Conservation (phyloP, 306 rosid species). For the Pyrus communis region DNA sequence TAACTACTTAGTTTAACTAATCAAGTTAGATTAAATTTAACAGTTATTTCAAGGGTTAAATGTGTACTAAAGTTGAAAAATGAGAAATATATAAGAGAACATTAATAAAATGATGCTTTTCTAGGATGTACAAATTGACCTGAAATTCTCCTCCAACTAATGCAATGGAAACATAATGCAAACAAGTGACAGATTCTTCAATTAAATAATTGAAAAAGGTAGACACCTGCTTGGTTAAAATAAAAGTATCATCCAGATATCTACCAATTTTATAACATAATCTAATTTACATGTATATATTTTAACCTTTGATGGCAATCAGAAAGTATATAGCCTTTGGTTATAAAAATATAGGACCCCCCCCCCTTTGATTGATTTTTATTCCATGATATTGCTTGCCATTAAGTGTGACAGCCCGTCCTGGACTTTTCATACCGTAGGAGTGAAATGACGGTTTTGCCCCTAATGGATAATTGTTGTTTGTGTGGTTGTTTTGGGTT, state of each 20-base stretch:
- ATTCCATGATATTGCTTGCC: not conserved
- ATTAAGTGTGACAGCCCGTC: not conserved
- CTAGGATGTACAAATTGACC: not conserved
- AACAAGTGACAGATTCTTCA: not conserved
- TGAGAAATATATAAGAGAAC: too few relatives aligned
- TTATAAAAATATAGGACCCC: not conserved
- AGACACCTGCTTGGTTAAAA: conserved; percentile 26
- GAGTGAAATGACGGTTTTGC: too few relatives aligned
- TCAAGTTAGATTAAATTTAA: too few relatives aligned
- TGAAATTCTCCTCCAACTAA: not conserved
- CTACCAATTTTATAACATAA: not conserved
- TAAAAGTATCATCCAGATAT: conserved; percentile 11
- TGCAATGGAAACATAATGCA: not conserved
- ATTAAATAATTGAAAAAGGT: not conserved
- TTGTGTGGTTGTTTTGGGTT: too few relatives aligned
- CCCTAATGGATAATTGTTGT: too few relatives aligned
- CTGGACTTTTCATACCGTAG: too few relatives aligned
- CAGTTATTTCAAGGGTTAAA: too few relatives aligned
- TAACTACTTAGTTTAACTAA: too few relatives aligned
- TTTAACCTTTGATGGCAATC: conserved; percentile 17
- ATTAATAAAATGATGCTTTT: too few relatives aligned
- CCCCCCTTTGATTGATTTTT: not conserved
- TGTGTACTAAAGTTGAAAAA: too few relatives aligned
- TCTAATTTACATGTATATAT: not conserved
- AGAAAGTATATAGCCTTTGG: conserved; percentile 1